These are phyloP conservation scores for Bipolaris cookei DNA, from an alignment of 2,329 filamentous ascomycete genomes.

Conservation along the genomic window DNA sequence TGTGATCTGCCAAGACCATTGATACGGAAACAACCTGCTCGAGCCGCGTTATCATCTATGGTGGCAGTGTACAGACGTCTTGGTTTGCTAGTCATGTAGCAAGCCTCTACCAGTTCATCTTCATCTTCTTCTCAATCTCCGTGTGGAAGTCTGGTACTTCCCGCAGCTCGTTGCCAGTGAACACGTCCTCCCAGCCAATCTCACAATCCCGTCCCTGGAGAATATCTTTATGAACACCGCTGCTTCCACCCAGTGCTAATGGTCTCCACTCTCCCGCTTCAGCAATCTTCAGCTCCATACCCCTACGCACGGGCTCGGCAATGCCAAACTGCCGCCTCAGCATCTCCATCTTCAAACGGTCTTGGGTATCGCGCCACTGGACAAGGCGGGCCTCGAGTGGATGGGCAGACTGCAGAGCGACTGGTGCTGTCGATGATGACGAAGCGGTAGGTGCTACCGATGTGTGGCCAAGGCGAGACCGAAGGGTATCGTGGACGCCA, in stretches of 20 bases:
- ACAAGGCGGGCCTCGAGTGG: slow-evolving; percentile 90
- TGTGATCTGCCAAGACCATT: not conserved
- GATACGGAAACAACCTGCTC: not conserved
- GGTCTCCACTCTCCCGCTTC: slow-evolving; percentile 81
- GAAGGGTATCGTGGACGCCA: slow-evolving; percentile 91
- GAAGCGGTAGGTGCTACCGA: slow-evolving; percentile 41
- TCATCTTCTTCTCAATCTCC: slow-evolving; percentile 92
- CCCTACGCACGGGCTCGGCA: slow-evolving; percentile 87
- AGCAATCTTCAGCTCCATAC: slow-evolving; percentile 94
- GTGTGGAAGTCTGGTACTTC: slow-evolving; percentile 78
- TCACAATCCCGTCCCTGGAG: slow-evolving; percentile 77
- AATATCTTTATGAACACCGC: slow-evolving; percentile 87
- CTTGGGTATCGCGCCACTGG: slow-evolving; percentile 89
- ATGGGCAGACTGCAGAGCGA: slow-evolving; percentile 71
- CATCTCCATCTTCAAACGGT: slow-evolving; percentile 83
- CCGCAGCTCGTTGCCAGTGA: slow-evolving; percentile 74
- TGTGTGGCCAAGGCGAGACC: slow-evolving; percentile 73
- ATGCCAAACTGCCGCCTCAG: slow-evolving; percentile 89
- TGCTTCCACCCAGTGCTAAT: slow-evolving; percentile 67
- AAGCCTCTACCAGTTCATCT: slow-evolving; percentile 66
- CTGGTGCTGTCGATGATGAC: slow-evolving; percentile 35
- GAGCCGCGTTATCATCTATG: not conserved
- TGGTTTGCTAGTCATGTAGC: not conserved
- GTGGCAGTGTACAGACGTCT: not conserved
- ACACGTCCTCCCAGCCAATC: slow-evolving; percentile 94